Evolutionary conservation across 768 basidiomycete species (phyloP).

Genomic region (Agrocybe chaxingu): DNA sequence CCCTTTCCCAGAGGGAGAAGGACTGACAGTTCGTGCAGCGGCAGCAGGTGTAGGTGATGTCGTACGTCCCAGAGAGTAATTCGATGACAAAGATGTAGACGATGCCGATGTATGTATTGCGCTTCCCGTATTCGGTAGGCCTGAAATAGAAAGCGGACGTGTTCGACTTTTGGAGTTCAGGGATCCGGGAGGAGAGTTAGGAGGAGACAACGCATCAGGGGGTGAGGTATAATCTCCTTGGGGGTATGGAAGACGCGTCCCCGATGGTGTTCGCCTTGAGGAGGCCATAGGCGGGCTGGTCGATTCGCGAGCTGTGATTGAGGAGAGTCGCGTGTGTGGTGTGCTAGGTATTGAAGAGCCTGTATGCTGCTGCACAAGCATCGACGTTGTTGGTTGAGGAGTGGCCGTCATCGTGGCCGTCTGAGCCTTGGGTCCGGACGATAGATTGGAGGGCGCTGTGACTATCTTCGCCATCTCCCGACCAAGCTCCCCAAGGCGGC

Average conservation of each 20-base stretch:
- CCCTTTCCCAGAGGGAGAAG: conserved; percentile 15
- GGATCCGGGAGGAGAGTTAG: conserved; percentile 47
- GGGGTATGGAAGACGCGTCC: conserved; percentile 73
- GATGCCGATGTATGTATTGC: conserved; percentile 14
- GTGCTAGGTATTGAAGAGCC: conserved; percentile 30
- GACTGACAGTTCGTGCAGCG: conserved; percentile 18
- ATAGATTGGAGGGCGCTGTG: conserved; percentile 46
- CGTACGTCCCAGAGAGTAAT: conserved; percentile 28
- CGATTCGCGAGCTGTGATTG: conserved; percentile 53
- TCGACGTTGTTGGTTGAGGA: conserved; percentile 46
- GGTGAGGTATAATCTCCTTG: conserved; percentile 81
- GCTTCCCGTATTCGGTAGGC: conserved; percentile 23
- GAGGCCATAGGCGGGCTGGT: conserved; percentile 63
- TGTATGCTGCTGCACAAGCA: conserved; percentile 29
- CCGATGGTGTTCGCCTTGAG: conserved; percentile 35
- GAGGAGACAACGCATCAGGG: conserved; percentile 43
- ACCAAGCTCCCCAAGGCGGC: conserved; percentile 70
- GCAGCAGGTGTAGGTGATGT: conserved; percentile 18
- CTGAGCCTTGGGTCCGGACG: conserved; percentile 47
- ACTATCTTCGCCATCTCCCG: conserved; percentile 77
- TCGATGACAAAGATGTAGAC: conserved; percentile 19
- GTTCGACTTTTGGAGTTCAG: conserved; percentile 47
- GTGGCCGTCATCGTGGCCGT: conserved; percentile 42
- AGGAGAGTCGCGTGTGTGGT: conserved; percentile 34
- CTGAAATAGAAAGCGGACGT: conserved; percentile 48